A percentile compares a stretch with the other conserved stretches of the same genome.
These are phyloP conservation scores for Cryptococcus hybrid DNA, from an alignment of 1,284 basidiomycete genomes.

Conservation along the genomic window DNA sequence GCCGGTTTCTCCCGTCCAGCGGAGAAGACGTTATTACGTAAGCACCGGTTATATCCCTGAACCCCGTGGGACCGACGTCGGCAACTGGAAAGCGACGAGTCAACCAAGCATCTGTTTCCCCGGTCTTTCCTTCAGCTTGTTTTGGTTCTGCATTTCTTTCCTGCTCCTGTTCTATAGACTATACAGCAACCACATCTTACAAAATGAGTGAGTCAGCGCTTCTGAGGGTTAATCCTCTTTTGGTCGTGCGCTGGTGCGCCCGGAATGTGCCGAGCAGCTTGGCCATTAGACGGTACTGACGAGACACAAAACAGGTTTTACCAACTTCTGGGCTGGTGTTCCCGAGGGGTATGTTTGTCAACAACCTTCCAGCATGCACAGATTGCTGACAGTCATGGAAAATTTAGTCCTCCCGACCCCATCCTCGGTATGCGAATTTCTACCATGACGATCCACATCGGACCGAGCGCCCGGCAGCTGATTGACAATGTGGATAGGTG, in stretches of 20 bases:
- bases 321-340: slow-evolving; percentile 32
- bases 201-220: neutral
- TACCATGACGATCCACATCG: neutral
- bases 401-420: slow-evolving; percentile 26
- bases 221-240: neutral
- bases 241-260: neutral
- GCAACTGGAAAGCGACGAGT: no score
- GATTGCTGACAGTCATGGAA: no score
- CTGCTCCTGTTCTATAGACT: no score
- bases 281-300: neutral
- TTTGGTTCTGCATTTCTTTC: no score
- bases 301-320: slow-evolving; percentile 15
- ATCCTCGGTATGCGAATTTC: slow-evolving; percentile 27
- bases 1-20: no score
- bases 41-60: no score
- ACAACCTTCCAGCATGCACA: no score
- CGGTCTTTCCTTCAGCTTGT: no score
- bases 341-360: slow-evolving; percentile 14
- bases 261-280: neutral
- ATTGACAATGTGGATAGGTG: slow-evolving; percentile 17
- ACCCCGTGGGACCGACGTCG: no score
- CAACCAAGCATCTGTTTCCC: no score
- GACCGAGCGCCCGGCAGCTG: neutral
- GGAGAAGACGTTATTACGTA: no score
- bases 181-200: neutral